Evolutionary conservation across 805 yeast species (phyloP).

Genomic region (Huiozyma sinensis): DNA sequence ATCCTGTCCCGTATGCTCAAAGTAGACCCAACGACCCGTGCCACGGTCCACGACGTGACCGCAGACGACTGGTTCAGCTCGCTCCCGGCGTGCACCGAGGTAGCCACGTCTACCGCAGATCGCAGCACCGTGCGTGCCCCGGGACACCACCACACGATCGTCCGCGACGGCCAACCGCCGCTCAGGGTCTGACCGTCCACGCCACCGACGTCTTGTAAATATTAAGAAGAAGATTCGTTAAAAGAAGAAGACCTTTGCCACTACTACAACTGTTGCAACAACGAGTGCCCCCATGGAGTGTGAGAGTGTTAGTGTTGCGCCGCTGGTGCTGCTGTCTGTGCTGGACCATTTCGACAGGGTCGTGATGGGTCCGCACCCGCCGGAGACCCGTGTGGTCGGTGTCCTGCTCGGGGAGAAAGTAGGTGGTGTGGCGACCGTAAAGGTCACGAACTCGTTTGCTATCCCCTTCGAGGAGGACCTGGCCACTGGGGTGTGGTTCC

Average conservation of each 20-base stretch:
- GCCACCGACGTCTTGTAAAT: not conserved
- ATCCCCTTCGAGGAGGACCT: slow-evolving; percentile 98
- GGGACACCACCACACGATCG: slow-evolving; percentile 41
- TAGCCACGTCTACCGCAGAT: slow-evolving; percentile 25
- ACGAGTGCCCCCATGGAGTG: slow-evolving; percentile 12
- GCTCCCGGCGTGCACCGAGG: slow-evolving; percentile 51
- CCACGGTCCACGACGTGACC: slow-evolving; percentile 54
- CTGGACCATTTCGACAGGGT: slow-evolving; percentile 92
- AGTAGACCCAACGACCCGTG: slow-evolving; percentile 49
- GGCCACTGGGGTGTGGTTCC: slow-evolving; percentile 86
- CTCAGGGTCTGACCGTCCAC: slow-evolving; percentile 2
- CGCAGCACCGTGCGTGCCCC: slow-evolving; percentile 29
- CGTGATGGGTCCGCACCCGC: slow-evolving; percentile 32
- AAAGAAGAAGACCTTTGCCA: not conserved
- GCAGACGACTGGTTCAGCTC: slow-evolving; percentile 60
- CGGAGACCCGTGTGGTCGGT: slow-evolving; percentile 74
- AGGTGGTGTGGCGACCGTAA: slow-evolving; percentile 30
- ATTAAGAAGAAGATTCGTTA: not conserved
- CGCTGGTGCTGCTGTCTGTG: slow-evolving; percentile 83
- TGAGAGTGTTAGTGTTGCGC: slow-evolving; percentile 82
- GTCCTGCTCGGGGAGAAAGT: slow-evolving; percentile 76
- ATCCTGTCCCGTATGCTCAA: slow-evolving; percentile 54
- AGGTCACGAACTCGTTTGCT: slow-evolving; percentile 88
- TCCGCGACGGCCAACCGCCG: slow-evolving; percentile 33
- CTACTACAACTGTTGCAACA: not conserved